A percentile compares a stretch with the other conserved stretches of the same genome.
Conservation (phyloP, 2,329 filamentous ascomycete species). For the Coniochaeta sp. region DNA sequence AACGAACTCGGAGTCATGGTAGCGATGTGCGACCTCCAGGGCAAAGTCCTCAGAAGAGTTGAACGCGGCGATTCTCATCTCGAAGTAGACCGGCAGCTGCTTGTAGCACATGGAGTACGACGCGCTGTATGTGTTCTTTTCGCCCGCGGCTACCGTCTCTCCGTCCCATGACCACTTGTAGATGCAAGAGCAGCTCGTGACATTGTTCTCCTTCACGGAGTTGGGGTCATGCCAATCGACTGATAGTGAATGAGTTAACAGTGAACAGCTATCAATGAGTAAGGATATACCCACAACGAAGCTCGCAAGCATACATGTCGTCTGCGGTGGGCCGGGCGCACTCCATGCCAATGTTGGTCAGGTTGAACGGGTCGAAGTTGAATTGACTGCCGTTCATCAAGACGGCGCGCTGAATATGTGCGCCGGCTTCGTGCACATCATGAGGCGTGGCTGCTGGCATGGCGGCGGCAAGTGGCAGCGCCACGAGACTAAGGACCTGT, state of each 20-base stretch:
- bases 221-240: conserved; percentile 21
- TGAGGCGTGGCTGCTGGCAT: neutral
- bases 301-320: conserved; percentile 11
- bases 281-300: conserved; percentile 13
- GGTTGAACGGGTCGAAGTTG: conserved; percentile 15
- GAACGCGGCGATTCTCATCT: conserved; percentile 14
- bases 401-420: neutral
- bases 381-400: conserved; percentile 10
- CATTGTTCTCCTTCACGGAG: conserved; percentile 17
- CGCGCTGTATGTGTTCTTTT: neutral
- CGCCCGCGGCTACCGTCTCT: conserved; percentile 3
- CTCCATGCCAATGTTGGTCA: conserved; percentile 14
- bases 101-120: neutral
- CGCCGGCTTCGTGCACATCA: neutral
- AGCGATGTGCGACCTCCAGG: conserved; percentile 16
- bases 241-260: neutral
- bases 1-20: conserved; percentile 15
- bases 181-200: conserved; percentile 14
- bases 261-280: neutral
- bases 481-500: neutral
- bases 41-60: conserved; percentile 14
- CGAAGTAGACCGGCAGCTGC: conserved; percentile 10
- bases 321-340: conserved; percentile 9
- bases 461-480: neutral
- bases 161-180: conserved; percentile 17